Evolutionary conservation across 1,284 basidiomycete genomes (phyloP).

Genomic region (Ganoderma leucocontextum): DNA sequence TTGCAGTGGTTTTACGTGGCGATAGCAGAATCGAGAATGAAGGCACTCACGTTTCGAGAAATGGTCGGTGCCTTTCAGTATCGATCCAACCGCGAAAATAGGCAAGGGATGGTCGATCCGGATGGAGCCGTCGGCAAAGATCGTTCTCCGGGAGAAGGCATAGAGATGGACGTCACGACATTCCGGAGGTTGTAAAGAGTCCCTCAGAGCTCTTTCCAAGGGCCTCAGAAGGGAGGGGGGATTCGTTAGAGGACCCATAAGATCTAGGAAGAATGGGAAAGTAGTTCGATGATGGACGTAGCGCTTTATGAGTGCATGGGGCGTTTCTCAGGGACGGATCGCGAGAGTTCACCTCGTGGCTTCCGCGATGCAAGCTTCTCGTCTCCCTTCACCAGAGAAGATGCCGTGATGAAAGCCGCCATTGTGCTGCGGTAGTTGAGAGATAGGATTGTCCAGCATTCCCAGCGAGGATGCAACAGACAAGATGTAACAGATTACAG

Average conservation of each 20-base stretch:
- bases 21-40: not conserved
- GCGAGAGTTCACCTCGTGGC: not conserved
- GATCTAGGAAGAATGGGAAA: not conserved
- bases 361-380: not conserved
- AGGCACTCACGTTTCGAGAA: slow-evolving; percentile 33
- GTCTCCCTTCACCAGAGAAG: not conserved
- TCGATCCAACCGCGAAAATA: slow-evolving; percentile 30
- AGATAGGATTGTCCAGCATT: not conserved
- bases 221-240: slow-evolving; percentile 4
- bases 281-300: not conserved
- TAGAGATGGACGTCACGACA: slow-evolving; percentile 37
- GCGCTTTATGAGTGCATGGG: not conserved
- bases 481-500: not conserved
- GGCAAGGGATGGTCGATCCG: slow-evolving; percentile 32
- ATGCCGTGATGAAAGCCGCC: not conserved
- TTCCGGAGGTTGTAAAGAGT: slow-evolving; percentile 21
- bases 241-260: not conserved
- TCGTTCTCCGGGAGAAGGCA: slow-evolving; percentile 31
- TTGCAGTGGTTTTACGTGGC: too few relatives aligned
- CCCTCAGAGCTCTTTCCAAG: slow-evolving; percentile 24
- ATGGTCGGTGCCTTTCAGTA: slow-evolving; percentile 33
- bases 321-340: not conserved
- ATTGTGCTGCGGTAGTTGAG: not conserved
- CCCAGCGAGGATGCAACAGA: not conserved
- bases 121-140: slow-evolving; percentile 15